These are phyloP conservation scores for Globisporangium middletonii DNA, from an alignment of 352 stramenopile species.

Conservation along the genomic window DNA sequence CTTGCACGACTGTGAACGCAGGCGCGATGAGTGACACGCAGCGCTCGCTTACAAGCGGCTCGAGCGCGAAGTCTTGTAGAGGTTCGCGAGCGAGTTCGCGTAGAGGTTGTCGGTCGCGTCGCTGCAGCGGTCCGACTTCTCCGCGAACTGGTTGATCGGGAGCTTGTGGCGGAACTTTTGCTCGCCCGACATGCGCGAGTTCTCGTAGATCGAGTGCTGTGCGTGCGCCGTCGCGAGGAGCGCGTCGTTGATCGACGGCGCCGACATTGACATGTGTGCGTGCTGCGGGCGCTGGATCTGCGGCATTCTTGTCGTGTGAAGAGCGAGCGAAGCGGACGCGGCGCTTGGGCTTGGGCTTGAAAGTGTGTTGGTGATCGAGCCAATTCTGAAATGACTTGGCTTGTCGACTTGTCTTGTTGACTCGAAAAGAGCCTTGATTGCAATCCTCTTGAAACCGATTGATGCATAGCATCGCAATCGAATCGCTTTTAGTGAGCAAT, in stretches of 20 bases:
- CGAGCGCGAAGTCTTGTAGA: conserved; percentile 25
- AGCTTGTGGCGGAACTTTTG: conserved; percentile 35
- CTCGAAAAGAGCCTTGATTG: too few relatives aligned
- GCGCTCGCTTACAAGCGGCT: conserved; percentile 29
- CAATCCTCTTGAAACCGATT: too few relatives aligned
- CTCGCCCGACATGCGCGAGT: conserved; percentile 49
- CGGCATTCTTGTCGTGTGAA: not conserved
- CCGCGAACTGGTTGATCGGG: conserved; percentile 27
- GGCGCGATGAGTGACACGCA: too few relatives aligned
- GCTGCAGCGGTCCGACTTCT: conserved; percentile 33
- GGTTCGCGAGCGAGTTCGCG: conserved; percentile 37
- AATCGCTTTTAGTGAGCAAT: too few relatives aligned
- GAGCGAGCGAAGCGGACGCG: too few relatives aligned
- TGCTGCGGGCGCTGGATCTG: conserved; percentile 8
- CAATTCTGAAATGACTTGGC: too few relatives aligned
- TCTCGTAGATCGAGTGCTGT: conserved; percentile 46
- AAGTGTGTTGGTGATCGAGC: too few relatives aligned
- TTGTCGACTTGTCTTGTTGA: too few relatives aligned
- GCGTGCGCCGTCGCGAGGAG: conserved; percentile 10
- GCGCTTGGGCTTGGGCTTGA: too few relatives aligned
- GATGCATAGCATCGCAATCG: too few relatives aligned
- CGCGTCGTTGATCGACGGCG: conserved; percentile 12
- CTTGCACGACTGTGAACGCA: not conserved
- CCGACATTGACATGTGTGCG: not conserved
- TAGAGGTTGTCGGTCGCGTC: conserved; percentile 42